These are phyloP conservation scores for Kurtzmaniella cleridarum DNA, from an alignment of 805 yeast genomes.

Conservation along the genomic window DNA sequence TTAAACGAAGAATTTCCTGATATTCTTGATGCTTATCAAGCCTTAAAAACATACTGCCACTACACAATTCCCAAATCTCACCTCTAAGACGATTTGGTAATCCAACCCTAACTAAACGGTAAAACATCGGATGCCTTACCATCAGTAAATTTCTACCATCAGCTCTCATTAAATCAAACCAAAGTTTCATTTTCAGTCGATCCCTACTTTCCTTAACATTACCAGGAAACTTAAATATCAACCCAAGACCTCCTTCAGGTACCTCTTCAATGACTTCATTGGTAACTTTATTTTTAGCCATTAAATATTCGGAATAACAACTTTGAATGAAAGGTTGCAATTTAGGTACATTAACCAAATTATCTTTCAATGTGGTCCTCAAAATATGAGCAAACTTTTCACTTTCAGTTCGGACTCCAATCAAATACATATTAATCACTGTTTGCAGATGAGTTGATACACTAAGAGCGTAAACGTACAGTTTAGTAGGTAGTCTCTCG, in stretches of 20 bases:
- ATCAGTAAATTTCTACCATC: constrained; percentile 83
- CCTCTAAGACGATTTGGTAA: constrained; percentile 93
- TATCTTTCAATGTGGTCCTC: constrained; percentile 55
- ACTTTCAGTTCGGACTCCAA: constrained; percentile 73
- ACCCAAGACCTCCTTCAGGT: constrained; percentile 84
- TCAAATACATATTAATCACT: constrained; percentile 61
- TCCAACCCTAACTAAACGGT: constrained; percentile 82
- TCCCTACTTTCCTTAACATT: constrained; percentile 73
- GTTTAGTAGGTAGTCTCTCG: constrained; percentile 73
- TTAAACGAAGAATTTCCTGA: constrained; percentile 49
- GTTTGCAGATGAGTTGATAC: constrained; percentile 63
- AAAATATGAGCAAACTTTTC: constrained; percentile 73
- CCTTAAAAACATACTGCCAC: constrained; percentile 79
- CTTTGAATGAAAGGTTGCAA: constrained; percentile 62
- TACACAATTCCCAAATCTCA: constrained; percentile 90
- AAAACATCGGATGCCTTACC: constrained; percentile 69
- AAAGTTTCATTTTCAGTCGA: constrained; percentile 77
- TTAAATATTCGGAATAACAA: constrained; percentile 79
- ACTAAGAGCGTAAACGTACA: constrained; percentile 75
- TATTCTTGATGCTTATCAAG: constrained; percentile 60
- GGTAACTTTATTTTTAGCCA: constrained; percentile 51
- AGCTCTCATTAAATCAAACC: constrained; percentile 86
- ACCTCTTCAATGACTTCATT: constrained; percentile 43
- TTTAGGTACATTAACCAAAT: constrained; percentile 54
- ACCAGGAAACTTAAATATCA: constrained; percentile 83